Base-by-base conservation (phyloP, 306 rosid species). In the Rosa multiflora region DNA sequence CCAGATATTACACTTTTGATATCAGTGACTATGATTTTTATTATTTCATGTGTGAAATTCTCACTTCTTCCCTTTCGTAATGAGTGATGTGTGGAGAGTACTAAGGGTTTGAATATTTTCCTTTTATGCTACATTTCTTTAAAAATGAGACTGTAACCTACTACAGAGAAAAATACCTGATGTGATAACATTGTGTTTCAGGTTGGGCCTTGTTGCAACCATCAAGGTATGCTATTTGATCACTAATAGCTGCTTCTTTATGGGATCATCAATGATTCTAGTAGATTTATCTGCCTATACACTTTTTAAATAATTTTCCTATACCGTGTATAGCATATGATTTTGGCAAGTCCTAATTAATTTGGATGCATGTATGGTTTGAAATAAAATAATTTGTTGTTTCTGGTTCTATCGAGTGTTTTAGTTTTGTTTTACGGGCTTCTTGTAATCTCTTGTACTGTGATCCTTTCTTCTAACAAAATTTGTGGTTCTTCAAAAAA, bases 141-240 rank as follows among this genome's bases (percentile, higher is more conserved):
- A 47, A n/a, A 21, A 62, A 58, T 43, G 76, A 21, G 58, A 39
- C 66, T 81, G 37, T 44, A 8, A 74, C 37, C 48, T 72, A 59
- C 20, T 61, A 35, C 15, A 81, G 64, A 40, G 70, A 32, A 18
- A 23, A 14, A 62, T 52, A 64, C 69, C 89, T 90, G 82, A 90
- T 62, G 72, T 59, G 51, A 73, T 79, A 32, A 67, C 66, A 62
- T 87, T 70, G 39, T 81, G 75, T 91, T 88, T 82, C 96, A 95
- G 99, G 92, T 90, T 95, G 93, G 98, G 98, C 68, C 99, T 95
- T 44, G 98, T 92, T 81, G 93, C 97, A 23, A 94, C 99, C 78
- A 92, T 92, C 58, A 94, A 94, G 99, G 97, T 94, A 92, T 47
- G 75, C 52, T 70, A n/a, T 77, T 39, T 71, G 75, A 68, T 67